Evolutionary conservation across 768 basidiomycete genomes (phyloP), one percentile per base, ranked within the genome.

Genomic region (Lentinula boryana): DNA sequence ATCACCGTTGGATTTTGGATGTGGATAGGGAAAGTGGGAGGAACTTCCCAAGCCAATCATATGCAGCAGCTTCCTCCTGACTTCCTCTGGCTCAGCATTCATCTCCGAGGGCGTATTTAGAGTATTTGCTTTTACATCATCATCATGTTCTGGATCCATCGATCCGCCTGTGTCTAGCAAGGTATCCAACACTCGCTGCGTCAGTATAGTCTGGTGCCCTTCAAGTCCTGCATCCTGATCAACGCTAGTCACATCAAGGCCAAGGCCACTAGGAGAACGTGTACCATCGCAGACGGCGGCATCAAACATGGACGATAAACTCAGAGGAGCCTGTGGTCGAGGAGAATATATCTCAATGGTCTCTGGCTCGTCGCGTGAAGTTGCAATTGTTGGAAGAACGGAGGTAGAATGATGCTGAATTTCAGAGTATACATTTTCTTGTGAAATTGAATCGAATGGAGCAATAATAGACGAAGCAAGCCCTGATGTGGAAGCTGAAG

Each of bases 341-440:
- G 58, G 58, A 31, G 58, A 60, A 27, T 51, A 49, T 31, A 60
- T 52, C 15, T 60, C 49, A 38, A 60, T 60, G 15, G 58, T 38
- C 50, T 60, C 58, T 33, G 58, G 58, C 46, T 60, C 43, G 27
- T 60, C 49, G 16, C 50, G 41, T 35, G 31, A 16, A 10, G 1
- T 18, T 21, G 23, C n/a, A 4, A 16, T 44, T 16, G 40, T 18
- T 36, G 43, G 16, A 23, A 40, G 49, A 5, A 21, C 16, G 35
- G 46, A 32, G 21, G 54, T 41, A 21, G n/a, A 21, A 16, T 38
- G 16, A 35, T 13, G 13, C 12, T 13, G 3, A 4, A 6, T 13
- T 35, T 32, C 50, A 13, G 46, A 44, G 7, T 32, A 16, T 5
- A 6, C 4, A 18, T 56, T 31, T 10, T 33, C n/a, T 32, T 52